These are phyloP conservation scores for Stephania cephalantha DNA, from an alignment of 164 flowering plant genomes.

Conservation along the genomic window DNA sequence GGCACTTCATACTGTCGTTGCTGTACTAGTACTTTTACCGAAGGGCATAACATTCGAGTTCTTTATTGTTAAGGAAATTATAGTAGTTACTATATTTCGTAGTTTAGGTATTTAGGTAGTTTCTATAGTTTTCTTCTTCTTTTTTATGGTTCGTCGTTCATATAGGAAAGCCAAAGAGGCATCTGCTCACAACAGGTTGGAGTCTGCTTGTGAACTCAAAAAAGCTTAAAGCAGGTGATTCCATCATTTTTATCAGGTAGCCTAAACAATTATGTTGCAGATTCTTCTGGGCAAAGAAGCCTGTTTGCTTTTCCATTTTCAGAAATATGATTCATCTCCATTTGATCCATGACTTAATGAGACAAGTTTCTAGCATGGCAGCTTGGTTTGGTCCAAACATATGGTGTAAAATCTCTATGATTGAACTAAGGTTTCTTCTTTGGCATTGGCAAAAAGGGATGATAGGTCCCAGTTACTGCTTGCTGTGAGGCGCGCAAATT, in stretches of 20 bases:
- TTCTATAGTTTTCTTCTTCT: no score
- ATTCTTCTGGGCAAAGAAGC: neutral
- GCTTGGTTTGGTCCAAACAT: neutral
- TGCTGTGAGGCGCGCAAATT: slow-evolving; percentile 90
- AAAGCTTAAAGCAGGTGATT: slow-evolving; percentile 87
- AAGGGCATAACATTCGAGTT: neutral
- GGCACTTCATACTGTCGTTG: neutral
- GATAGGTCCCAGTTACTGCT: slow-evolving; percentile 80
- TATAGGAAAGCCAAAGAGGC: slow-evolving; percentile 96
- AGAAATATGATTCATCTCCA: no score
- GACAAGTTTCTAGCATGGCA: neutral
- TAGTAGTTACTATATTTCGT: no score
- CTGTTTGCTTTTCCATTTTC: neutral
- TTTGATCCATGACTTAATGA: neutral
- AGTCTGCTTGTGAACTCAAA: slow-evolving; percentile 89
- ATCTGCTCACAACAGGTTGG: slow-evolving; percentile 98
- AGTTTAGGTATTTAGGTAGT: no score
- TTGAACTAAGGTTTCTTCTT: neutral
- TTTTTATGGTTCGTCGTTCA: slow-evolving; percentile 3
- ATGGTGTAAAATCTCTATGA: neutral
- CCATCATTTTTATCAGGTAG: slow-evolving; percentile 92
- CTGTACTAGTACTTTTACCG: neutral
- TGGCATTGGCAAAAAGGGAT: slow-evolving; percentile 42
- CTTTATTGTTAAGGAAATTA: no score
- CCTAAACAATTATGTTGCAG: neutral